phyloP scores from a whole-genome alignment of 371 early-diverging fungal genomes.

The Apophysomyces elegans region DNA sequence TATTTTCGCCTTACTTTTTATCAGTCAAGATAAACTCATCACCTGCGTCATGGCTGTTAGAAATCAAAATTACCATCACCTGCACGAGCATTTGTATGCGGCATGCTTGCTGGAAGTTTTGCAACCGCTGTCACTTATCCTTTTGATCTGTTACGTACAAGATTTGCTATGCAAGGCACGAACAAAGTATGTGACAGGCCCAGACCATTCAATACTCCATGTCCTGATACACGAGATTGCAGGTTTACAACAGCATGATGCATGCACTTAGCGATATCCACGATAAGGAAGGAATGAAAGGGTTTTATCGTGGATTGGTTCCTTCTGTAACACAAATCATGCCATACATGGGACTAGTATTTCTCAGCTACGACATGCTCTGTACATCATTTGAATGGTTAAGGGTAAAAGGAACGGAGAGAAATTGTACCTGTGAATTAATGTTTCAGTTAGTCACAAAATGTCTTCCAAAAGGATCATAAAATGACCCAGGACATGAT shows the following conservation, averaged over 20 bases:
- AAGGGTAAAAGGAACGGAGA: conserved; percentile 27
- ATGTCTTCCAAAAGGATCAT: conserved; percentile 26
- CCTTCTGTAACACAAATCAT: conserved; percentile 87
- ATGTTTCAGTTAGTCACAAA: conserved; percentile 28
- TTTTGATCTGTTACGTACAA: conserved; percentile 90
- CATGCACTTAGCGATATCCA: conserved; percentile 70
- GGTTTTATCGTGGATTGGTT: conserved; percentile 88
- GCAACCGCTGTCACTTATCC: conserved; percentile 91
- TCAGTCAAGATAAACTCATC: not conserved
- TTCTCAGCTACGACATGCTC: conserved; percentile 73
- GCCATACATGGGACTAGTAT: conserved; percentile 92
- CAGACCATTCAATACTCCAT: not conserved
- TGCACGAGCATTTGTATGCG: conserved; percentile 63
- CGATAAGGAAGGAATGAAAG: conserved; percentile 72
- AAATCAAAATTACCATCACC: conserved; percentile 35
- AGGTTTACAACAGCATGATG: conserved; percentile 66
- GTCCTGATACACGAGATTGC: not conserved
- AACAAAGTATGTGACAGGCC: conserved; percentile 39
- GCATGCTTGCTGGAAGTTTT: conserved; percentile 55
- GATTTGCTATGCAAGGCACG: conserved; percentile 87
- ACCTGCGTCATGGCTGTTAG: conserved; percentile 12
- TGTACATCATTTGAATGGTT: conserved; percentile 48
- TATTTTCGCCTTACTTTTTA: conserved; percentile 10
- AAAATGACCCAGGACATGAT: conserved; percentile 65
- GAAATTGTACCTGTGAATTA: not conserved